phyloP scores from a whole-genome alignment of 176 grass and related monocot genomes.

The Ensete glaucum region DNA sequence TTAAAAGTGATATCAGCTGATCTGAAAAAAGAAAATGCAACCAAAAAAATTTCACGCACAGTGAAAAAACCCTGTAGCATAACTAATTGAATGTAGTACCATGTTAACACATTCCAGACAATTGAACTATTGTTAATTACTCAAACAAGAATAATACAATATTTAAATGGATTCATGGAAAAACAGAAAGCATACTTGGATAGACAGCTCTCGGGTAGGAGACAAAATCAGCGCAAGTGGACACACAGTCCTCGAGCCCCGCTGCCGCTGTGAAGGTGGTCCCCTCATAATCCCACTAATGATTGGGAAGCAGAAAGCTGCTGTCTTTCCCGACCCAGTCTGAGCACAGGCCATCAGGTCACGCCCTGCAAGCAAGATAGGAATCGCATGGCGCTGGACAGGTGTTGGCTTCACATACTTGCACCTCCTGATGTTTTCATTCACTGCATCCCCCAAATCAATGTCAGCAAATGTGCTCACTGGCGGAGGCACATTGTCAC shows the following conservation, averaged over 20 bases:
- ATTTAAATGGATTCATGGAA: background rate
- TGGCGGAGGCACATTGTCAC: constrained; percentile 55
- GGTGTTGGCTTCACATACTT: constrained; percentile 85
- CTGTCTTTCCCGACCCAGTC: constrained; percentile 87
- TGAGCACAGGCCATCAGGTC: constrained; percentile 96
- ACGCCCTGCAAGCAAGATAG: constrained; percentile 55
- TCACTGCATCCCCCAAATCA: constrained; percentile 68
- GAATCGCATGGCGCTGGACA: constrained; percentile 79
- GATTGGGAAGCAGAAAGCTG: constrained; percentile 82
- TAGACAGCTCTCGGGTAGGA: constrained; percentile 71
- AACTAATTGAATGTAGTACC: too few species aligned
- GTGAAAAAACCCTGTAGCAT: too few species aligned
- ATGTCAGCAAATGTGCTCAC: constrained; percentile 85
- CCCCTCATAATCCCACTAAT: constrained; percentile 72
- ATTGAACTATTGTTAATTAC: too few species aligned
- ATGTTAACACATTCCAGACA: too few species aligned
- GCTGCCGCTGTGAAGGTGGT: constrained; percentile 36
- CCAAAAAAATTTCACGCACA: too few species aligned
- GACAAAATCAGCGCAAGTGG: constrained; percentile 78
- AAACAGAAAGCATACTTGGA: constrained; percentile 43
- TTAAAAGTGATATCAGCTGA: too few species aligned
- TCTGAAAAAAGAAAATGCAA: too few species aligned
- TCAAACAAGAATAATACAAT: too few species aligned
- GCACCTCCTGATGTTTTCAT: constrained; percentile 82
- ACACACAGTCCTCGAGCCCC: constrained; percentile 50